Conservation (phyloP, 2,329 filamentous ascomycete genomes). For the Colletotrichum eremochloae region DNA sequence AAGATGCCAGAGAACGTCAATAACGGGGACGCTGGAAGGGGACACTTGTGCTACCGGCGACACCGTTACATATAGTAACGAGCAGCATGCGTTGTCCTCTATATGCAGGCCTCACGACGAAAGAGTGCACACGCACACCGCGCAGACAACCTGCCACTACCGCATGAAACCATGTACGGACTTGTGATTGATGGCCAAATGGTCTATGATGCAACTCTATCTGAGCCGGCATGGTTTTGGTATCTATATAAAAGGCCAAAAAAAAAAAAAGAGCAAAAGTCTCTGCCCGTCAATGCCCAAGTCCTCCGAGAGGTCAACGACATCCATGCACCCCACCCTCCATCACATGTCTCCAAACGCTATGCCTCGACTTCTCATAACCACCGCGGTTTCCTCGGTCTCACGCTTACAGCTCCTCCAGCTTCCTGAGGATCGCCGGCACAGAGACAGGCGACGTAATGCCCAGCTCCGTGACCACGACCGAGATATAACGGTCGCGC, state of each 20-base stretch:
- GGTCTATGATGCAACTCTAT: conserved; percentile 23
- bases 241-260: conserved; percentile 34
- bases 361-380: background rate
- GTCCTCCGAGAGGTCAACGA: background rate
- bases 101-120: background rate
- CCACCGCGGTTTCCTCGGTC: background rate
- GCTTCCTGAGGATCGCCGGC: conserved; percentile 70
- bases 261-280: too few species aligned
- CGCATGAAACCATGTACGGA: background rate
- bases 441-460: conserved; percentile 89
- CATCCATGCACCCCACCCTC: background rate
- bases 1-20: background rate
- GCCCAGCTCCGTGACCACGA: conserved; percentile 92
- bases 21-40: background rate
- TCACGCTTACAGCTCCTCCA: conserved; percentile 65
- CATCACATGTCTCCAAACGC: background rate
- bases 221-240: conserved; percentile 24
- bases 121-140: background rate
- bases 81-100: background rate
- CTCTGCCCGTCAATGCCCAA: background rate
- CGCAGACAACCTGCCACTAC: background rate
- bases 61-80: background rate
- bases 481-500: conserved; percentile 85
- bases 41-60: background rate
- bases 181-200: background rate